Evolutionary conservation across 495 filamentous ascomycete species (phyloP), one percentile per base, ranked within the genome.

Genomic region (Xylaria curta): DNA sequence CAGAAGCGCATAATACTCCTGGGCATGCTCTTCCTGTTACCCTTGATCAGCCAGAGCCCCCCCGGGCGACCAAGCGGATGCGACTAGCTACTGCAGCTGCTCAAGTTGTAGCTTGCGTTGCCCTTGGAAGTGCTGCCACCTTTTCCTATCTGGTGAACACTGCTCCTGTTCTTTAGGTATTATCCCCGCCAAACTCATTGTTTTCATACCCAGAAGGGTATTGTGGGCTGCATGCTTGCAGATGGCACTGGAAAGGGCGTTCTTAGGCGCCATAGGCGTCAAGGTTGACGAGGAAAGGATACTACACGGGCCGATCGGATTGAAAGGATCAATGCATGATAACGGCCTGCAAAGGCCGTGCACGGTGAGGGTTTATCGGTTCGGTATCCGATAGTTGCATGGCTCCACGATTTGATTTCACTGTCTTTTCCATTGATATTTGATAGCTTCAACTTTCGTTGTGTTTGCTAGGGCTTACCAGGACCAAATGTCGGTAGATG

Each of bases 61-160:
- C 40, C 51, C 71, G 75, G n/a, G 73, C 77, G 13, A 71, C 71
- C 15, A 81, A 81, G 74, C 72, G 74, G 61, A 76, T 73, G 6
- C 78, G 79, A 59, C 61, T 79, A 15, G 75, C 76, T 36, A 54
- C 46, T 28, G 8, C 68, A 76, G 62, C 54, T 24, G 54, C 46
- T 54, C 65, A 72, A 46, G 78, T 74, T 44, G 72, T 74, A 13
- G 79, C 76, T 44, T 79, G 76, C 53, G 78, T 78, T n/a, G 79
- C 76, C 33, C 63, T 81, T 2, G 79, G 79, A 38, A 75, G 78
- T 60, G 79, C 76, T 33, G 78, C 76, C 0, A 77, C 75, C 19
- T 77, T 79, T 56, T 80, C 79, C 26, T 77, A 76, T 33, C 66
- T 81, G 61, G 76, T 81, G n/a, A 78, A 75, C 26, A 78, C 79